These are phyloP conservation scores for Claviceps maximensis DNA, from an alignment of 2,329 filamentous ascomycete genomes.

Conservation along the genomic window DNA sequence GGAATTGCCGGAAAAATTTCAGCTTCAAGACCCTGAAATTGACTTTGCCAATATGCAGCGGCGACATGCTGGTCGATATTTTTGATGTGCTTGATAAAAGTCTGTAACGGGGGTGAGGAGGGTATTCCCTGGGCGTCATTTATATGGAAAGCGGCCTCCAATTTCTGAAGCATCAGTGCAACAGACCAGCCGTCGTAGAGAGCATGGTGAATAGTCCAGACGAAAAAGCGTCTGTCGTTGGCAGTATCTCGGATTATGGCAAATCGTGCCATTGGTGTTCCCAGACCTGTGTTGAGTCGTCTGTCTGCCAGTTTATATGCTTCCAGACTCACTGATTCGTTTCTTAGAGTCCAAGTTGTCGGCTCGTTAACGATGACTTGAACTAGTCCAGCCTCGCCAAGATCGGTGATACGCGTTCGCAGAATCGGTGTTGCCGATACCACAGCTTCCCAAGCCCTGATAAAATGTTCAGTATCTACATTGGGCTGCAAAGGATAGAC, in stretches of 20 bases:
- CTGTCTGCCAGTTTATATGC: conserved; percentile 24
- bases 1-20: conserved; percentile 4
- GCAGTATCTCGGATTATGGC: conserved; percentile 6
- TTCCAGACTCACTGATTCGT: conserved; percentile 7
- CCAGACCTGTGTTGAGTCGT: conserved; percentile 27
- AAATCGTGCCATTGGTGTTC: conserved; percentile 2
- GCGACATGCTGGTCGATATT: not conserved
- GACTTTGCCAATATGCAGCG: not conserved
- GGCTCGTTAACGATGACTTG: conserved; percentile 15
- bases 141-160: conserved; percentile 24
- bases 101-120: not conserved
- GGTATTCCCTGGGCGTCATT: conserved; percentile 8
- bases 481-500: conserved; percentile 23
- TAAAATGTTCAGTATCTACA: conserved; percentile 15
- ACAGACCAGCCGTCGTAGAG: conserved; percentile 41
- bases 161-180: conserved; percentile 28
- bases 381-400: conserved; percentile 24
- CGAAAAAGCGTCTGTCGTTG: not conserved
- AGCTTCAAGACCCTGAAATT: conserved; percentile 11
- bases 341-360: conserved; percentile 10
- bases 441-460: conserved; percentile 25
- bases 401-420: conserved; percentile 29
- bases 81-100: not conserved
- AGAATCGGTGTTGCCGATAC: conserved; percentile 24
- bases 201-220: conserved; percentile 36